Evolutionary conservation across 2,329 filamentous ascomycete genomes (phyloP), one percentile per base, ranked within the genome.

Genomic region (Lasiodiplodia theobromae): DNA sequence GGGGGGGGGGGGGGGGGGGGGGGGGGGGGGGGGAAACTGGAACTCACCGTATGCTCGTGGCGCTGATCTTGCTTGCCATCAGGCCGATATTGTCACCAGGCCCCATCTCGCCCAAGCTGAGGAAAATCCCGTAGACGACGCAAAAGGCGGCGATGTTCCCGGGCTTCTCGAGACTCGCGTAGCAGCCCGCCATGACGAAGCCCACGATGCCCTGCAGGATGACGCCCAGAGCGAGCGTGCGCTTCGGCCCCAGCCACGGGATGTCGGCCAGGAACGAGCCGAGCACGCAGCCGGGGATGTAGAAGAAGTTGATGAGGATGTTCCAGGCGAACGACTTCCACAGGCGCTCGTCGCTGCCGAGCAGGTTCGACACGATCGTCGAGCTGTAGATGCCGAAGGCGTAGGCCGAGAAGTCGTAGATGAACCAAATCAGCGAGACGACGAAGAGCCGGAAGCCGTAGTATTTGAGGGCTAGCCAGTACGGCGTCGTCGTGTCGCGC

Each of bases 11-110:
- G n/a, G n/a, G n/a, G n/a, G n/a, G n/a, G n/a, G n/a, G n/a, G n/a
- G n/a, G n/a, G n/a, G n/a, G n/a, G n/a, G n/a, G n/a, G n/a, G n/a
- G n/a, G n/a, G n/a, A n/a, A n/a, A n/a, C 23, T 23, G 23, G 23
- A 23, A 71, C 76, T 23, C 75, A 80, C 77, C 78, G 87, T n/a
- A 97, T 90, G 21, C 92, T 91, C 4, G 94, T 97, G 0, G 94
- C 93, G 74, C 90, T 94, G 2, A 92, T 94, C 83, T 97, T 97
- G 57, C 92, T 91, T 0, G 94, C 94, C 37, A 96, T 80, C 0
- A 97, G 86, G 2, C 94, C 94, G 73, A 97, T 97, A 78, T 97
- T 97, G 82, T 97, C 92, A 14, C 94, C 94, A 0, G 94, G 93
- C 0, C 94, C 94, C 51, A 96, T 81, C 78, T 96, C 93, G 62